These are phyloP conservation scores for Trametes cingulata DNA, from an alignment of 768 basidiomycete species.

Conservation along the genomic window DNA sequence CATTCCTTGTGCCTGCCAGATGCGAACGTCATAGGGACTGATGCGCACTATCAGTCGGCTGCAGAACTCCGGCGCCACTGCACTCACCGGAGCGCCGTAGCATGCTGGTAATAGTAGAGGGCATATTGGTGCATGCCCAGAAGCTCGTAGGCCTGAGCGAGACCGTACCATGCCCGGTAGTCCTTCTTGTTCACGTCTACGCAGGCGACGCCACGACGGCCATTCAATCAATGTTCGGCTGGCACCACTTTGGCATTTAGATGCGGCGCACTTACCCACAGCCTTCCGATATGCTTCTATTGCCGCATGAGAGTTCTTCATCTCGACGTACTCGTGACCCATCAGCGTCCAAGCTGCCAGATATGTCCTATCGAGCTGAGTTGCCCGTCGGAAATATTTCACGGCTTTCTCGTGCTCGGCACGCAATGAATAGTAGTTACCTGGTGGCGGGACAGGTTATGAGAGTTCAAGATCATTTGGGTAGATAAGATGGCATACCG, in stretches of 20 bases:
- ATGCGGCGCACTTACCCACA: constrained; percentile 63
- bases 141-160: constrained; percentile 97
- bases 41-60: constrained; percentile 1
- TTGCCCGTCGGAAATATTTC: constrained; percentile 90
- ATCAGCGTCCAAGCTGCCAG: constrained; percentile 98
- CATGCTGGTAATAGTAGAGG: constrained; percentile 93
- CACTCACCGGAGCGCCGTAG: constrained; percentile 82
- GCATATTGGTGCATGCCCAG: constrained; percentile 97
- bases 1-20: constrained; percentile 94
- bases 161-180: constrained; percentile 97
- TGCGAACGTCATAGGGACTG: constrained; percentile 92
- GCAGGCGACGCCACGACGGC: constrained; percentile 8
- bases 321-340: constrained; percentile 98
- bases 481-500: constrained; percentile 51
- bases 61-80: not conserved
- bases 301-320: constrained; percentile 99
- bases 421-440: constrained; percentile 95
- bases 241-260: not conserved
- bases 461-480: not conserved
- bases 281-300: constrained; percentile 97
- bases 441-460: constrained; percentile 41
- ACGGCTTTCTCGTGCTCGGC: constrained; percentile 96
- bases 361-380: constrained; percentile 93
- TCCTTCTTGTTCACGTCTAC: constrained; percentile 95
- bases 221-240: not conserved